These are phyloP conservation scores for Alternaria dauci DNA, from an alignment of 2,329 filamentous ascomycete species.

Conservation along the genomic window DNA sequence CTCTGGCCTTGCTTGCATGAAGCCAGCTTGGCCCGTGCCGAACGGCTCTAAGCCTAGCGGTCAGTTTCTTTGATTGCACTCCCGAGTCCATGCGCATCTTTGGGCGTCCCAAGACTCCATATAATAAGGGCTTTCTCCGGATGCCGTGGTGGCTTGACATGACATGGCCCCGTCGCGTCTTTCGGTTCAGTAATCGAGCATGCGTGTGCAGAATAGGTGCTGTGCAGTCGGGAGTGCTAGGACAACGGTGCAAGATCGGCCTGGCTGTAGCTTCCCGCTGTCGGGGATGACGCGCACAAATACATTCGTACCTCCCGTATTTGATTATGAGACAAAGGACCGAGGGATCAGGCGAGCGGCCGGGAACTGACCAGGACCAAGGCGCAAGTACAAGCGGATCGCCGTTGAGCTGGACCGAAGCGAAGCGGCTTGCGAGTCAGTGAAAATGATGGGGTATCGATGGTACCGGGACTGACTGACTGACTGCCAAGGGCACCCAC, in stretches of 20 bases:
- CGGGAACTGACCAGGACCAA: constrained; percentile 21
- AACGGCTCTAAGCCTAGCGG: constrained; percentile 33
- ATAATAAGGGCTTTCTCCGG: constrained; percentile 31
- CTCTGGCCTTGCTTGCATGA: constrained; percentile 45
- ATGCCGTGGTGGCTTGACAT: constrained; percentile 26
- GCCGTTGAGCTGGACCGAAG: constrained; percentile 25
- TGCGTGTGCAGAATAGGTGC: constrained; percentile 19
- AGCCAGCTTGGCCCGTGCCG: constrained; percentile 40
- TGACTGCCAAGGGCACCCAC: constrained; percentile 9
- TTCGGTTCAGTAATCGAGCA: constrained; percentile 25
- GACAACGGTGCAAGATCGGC: constrained; percentile 20
- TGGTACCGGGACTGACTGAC: background rate
- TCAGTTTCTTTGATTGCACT: constrained; percentile 41
- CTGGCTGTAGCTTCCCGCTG: constrained; percentile 15
- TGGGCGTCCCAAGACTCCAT: constrained; percentile 23
- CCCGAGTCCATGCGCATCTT: constrained; percentile 35
- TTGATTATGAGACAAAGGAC: constrained; percentile 21
- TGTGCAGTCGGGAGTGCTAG: constrained; percentile 23
- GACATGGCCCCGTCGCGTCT: constrained; percentile 27
- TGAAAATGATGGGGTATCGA: constrained; percentile 14
- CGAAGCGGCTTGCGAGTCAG: constrained; percentile 26
- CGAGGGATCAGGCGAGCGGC: constrained; percentile 17
- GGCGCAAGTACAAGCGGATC: constrained; percentile 26
- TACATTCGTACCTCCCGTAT: constrained; percentile 5
- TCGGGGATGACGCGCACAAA: constrained; percentile 20